Evolutionary conservation across 202 grass and related monocot genomes (phyloP).

Genomic region (Saccharum hybrid): DNA sequence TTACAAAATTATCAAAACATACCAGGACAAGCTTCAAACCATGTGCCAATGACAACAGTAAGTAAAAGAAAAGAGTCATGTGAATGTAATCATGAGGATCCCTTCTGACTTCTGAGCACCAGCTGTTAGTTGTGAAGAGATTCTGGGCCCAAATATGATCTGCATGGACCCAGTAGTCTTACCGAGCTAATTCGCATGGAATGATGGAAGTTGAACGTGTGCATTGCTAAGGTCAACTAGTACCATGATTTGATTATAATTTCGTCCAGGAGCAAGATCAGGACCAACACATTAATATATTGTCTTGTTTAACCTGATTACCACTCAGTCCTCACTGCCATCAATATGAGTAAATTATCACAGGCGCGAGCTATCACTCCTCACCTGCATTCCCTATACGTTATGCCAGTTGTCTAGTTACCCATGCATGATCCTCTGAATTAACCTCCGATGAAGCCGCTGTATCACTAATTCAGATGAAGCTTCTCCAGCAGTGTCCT

Average conservation of each 20-base stretch:
- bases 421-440: background rate
- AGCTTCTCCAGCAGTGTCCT: background rate
- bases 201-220: background rate
- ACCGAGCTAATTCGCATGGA: background rate
- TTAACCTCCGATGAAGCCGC: background rate
- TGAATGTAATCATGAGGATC: background rate
- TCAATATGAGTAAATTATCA: background rate
- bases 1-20: too few relatives aligned
- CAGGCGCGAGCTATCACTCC: background rate
- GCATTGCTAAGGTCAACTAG: background rate
- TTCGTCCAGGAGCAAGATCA: background rate
- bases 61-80: background rate
- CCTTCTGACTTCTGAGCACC: background rate
- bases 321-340: background rate
- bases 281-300: background rate
- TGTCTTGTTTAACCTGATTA: slow-evolving; percentile 11
- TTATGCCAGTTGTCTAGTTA: background rate
- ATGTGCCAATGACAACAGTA: background rate
- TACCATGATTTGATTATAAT: slow-evolving; percentile 34
- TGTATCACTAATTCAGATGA: background rate
- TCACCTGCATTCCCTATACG: background rate
- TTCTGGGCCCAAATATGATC: slow-evolving; percentile 2
- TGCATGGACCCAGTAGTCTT: background rate
- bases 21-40: background rate
- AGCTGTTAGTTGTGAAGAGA: slow-evolving; percentile 1